Evolutionary conservation across 306 rosid genomes (phyloP), one percentile per base, ranked within the genome.

Genomic region (Glycine tomentella): DNA sequence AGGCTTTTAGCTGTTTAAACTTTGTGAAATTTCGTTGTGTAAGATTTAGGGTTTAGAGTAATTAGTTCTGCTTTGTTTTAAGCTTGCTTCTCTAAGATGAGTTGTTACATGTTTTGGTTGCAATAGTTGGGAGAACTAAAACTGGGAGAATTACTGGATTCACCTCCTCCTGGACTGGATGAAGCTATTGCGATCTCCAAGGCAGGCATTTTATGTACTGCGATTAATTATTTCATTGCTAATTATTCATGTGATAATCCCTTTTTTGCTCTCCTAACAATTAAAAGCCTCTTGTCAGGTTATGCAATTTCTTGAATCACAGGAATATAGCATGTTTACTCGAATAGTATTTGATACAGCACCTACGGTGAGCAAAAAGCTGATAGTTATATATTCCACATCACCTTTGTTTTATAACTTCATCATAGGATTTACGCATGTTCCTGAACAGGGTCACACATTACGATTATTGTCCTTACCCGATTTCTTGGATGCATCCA

Each of bases 101-200:
- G 40, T 36, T 36, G 40, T 36, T 36, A 36, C 45, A 4, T 42
- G 76, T 80, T 81, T 78, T 80, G 56, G 78, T 74, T 86, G 82
- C 75, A 56, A 80, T 82, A 95, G 98, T 83, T 95, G 66, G 98
- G 98, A 87, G 98, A 95, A 79, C 88, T 95, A 67, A 95, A 95
- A 83, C 88, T 95, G 52, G 99, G 99, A 85, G 99, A 95, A 81
- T 80, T 95, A 74, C 83, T 95, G 79, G 99, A 95, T 81, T 88
- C 98, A 25, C 98, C 98, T 61, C 99, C 99, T 80, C 98, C 99
- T 75, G 99, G 99, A 85, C 84, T 95, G 80, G 99, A 95, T 84
- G 99, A 95, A 91, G 99, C 98, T 75, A 88, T 95, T 69, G 99
- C 99, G 8, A 95, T 95, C 86, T 91, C 99, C 58, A 95, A 95